These are phyloP conservation scores for Trichoderma semiorbis DNA, from an alignment of 2,329 filamentous ascomycete genomes.

Conservation along the genomic window DNA sequence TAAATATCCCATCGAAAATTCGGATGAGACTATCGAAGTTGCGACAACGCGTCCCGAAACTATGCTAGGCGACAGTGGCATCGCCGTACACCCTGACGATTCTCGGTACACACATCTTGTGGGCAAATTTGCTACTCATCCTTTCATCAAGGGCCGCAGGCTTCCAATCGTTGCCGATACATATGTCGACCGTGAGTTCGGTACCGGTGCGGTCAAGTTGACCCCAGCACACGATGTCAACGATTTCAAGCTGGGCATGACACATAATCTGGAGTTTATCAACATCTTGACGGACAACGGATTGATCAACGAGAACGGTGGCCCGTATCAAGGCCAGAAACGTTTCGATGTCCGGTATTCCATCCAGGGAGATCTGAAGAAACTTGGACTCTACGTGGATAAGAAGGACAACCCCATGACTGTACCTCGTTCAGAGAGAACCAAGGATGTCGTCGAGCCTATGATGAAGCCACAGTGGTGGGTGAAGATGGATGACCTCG, in stretches of 20 bases:
- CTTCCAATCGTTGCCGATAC: background rate
- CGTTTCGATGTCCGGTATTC: background rate
- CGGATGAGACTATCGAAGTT: background rate
- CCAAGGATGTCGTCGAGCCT: background rate
- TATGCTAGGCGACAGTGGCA: background rate
- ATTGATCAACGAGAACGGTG: background rate
- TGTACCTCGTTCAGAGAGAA: background rate
- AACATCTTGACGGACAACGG: background rate
- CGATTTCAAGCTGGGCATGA: background rate
- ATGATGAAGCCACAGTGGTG: background rate
- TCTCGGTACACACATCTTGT: background rate
- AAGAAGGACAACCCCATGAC: background rate
- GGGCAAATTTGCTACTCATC: background rate
- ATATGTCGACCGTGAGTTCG: background rate
- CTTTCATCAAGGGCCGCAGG: background rate
- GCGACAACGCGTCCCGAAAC: background rate
- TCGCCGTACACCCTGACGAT: background rate
- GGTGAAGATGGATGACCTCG: background rate
- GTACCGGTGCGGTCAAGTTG: background rate
- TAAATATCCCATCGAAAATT: background rate
- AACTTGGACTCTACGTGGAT: background rate
- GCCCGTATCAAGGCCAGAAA: background rate
- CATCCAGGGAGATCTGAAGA: background rate
- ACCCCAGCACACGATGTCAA: background rate
- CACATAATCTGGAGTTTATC: background rate